Base-by-base conservation (phyloP, 805 yeast genomes). In the Nakazawaea molendinolei region DNA sequence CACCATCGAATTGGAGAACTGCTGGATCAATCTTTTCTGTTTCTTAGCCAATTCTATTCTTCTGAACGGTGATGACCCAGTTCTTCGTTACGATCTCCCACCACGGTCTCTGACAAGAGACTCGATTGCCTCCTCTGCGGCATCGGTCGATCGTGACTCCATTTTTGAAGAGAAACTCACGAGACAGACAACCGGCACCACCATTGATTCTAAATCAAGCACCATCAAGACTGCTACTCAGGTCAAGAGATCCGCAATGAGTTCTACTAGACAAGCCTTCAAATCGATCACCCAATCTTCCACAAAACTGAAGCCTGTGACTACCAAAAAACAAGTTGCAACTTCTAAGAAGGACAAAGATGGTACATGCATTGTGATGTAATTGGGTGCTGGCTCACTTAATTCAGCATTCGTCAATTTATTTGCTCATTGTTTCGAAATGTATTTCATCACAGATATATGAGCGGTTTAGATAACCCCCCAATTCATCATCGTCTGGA, bases 11-110 rank as follows among this genome's bases (percentile, higher is more conserved):
- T 52, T 79, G 28, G 87, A 81, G 49, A 67, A 74, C 39, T 71
- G 78, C 38, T 82, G 90, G 89, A 72, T 81, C 37, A 73, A 78
- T 48, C 59, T 82, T 16, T 82, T 79, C 58, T 62, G 79, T 39
- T 82, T 76, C 52, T 57, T 82, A 45, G 78, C 87, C 19, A 80
- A 82, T 54, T 69, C 80, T 16, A 67, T 82, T 30, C 49, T 81
- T 14, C 80, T 77, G 50, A 72, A 72, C 39, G 80, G 79, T 24
- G 59, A 69, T 28, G 79, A 74, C 44, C 79, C 79, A 3, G 45
- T 58, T 3, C 47, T 60, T 32, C 51, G 47, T 25, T 59, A 57
- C 28, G 50, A 38, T n/a, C n/a, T n/a, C n/a, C n/a, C n/a, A n/a
- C n/a, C n/a, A n/a, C n/a, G n/a, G n/a, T n/a, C n/a, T n/a, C n/a